Base-by-base conservation (phyloP, 2,329 filamentous ascomycete species). In the Claviceps arundinis region DNA sequence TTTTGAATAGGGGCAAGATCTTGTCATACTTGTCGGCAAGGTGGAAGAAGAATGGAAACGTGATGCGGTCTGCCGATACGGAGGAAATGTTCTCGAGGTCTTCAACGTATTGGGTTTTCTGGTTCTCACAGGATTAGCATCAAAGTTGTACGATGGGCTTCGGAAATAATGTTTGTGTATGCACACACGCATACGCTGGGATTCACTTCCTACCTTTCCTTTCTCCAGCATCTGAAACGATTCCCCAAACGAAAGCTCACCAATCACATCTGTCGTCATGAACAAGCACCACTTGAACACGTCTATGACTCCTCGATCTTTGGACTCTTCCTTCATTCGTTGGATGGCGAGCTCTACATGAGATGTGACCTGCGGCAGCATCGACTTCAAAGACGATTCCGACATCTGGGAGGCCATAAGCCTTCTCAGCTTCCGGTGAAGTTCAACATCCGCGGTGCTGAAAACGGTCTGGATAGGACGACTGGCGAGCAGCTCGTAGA, bases 271-370 rank as follows among this genome's bases (percentile, higher is more conserved):
- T 0, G 75, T 77, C 0, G 75, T 63, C 67, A 78, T 71, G 50
- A 76, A 77, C 6, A 71, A 60, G 64, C 68, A 75, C 76, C 76
- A 81, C 52, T 77, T 77, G 53, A 69, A 67, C 0, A 80, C 61
- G 54, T 81, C 75, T 0, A 63, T 66, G 0, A 54, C 62, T 0
- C 70, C 67, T 0, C 60, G 59, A 0, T 51, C 48, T 19, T 62
- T 52, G 53, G 70, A 67, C 47, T 80, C 75, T 17, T 69, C 61
- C 0, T 54, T 60, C 22, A 80, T 78, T 46, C 62, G 65, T 2
- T 66, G 37, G 1, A 80, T 64, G 0, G 73, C 62, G 9, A 73
- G 55, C 0, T 64, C 58, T 0, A 70, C 64, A n/a, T 67, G 69
- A 0, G 56, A 57, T 3, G 66, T 56, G 13, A 78, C 62, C 24